A percentile compares a stretch with the other conserved stretches of the same genome.
Conservation (phyloP, 139 green algal genomes). For the Helicosporidium sp. region DNA sequence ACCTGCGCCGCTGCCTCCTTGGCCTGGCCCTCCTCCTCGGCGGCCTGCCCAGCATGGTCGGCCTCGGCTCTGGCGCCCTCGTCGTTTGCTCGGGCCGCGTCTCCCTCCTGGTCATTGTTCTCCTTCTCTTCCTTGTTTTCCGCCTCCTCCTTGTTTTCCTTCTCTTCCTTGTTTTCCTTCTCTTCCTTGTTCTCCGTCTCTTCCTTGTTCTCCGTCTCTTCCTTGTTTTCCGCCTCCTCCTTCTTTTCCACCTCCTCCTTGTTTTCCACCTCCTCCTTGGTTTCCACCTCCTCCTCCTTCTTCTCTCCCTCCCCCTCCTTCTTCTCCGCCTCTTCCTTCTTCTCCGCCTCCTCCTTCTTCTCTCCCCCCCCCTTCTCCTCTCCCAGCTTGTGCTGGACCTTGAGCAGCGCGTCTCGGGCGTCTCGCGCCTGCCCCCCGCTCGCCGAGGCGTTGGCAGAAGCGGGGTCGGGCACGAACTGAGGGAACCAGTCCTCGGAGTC, state of each 20-base stretch:
- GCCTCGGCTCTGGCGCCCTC: not conserved
- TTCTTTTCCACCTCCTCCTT: not conserved
- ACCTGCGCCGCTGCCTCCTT: too few species aligned
- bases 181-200: not conserved
- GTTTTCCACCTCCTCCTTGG: not conserved
- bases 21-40: not conserved
- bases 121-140: too few species aligned
- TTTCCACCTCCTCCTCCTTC: not conserved
- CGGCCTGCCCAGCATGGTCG: not conserved
- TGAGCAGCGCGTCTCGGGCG: constrained; percentile 1
- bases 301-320: not conserved
- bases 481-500: too few species aligned
- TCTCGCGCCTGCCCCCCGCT: not conserved
- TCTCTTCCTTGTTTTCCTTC: not conserved
- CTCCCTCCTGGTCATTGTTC: too few species aligned
- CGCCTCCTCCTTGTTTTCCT: not conserved
- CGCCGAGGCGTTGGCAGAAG: not conserved
- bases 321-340: not conserved
- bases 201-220: constrained; percentile 1
- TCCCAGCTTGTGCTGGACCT: constrained; percentile 4
- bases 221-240: not conserved
- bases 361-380: not conserved
- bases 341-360: not conserved
- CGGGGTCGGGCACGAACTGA: too few species aligned
- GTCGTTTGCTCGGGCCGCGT: too few species aligned